These are phyloP conservation scores for Gentiana dahurica DNA, from an alignment of 257 asterid species.

Conservation along the genomic window DNA sequence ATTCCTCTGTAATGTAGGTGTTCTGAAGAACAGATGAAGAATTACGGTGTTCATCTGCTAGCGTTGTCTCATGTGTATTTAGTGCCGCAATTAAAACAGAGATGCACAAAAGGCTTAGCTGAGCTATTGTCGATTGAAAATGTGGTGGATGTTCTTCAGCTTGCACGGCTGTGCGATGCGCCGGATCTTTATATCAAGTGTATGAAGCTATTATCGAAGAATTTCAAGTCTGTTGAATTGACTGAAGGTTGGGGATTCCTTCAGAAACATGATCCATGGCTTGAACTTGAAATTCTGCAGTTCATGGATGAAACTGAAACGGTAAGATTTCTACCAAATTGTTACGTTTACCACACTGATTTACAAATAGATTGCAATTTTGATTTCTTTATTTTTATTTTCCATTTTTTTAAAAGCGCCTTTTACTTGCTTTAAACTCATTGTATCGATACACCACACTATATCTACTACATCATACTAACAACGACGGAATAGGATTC, in stretches of 20 bases:
- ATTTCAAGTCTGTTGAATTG: conserved; percentile 54
- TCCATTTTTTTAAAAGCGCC: too few species aligned
- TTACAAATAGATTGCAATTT: too few species aligned
- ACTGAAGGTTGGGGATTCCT: conserved; percentile 89
- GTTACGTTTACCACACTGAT: too few species aligned
- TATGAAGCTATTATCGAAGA: conserved; percentile 41
- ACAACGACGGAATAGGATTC: too few species aligned
- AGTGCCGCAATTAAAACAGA: conserved; percentile 73
- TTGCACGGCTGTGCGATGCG: conserved; percentile 77
- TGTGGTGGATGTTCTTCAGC: conserved; percentile 80
- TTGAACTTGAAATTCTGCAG: conserved; percentile 74
- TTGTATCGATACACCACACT: too few species aligned
- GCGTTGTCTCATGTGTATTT: conserved; percentile 79
- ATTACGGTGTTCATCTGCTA: conserved; percentile 62
- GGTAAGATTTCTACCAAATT: too few species aligned
- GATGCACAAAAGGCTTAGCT: conserved; percentile 46
- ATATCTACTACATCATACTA: too few species aligned
- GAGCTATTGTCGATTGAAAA: conserved; percentile 36
- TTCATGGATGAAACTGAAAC: conserved; percentile 71
- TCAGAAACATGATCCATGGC: conserved; percentile 66
- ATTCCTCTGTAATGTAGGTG: too few species aligned
- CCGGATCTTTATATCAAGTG: conserved; percentile 72
- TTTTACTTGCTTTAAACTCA: too few species aligned
- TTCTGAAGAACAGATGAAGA: conserved; percentile 64
- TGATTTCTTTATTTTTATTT: too few species aligned